Base-by-base conservation (phyloP, 148 eudicot genomes). In the Rhododendron griersonianum region DNA sequence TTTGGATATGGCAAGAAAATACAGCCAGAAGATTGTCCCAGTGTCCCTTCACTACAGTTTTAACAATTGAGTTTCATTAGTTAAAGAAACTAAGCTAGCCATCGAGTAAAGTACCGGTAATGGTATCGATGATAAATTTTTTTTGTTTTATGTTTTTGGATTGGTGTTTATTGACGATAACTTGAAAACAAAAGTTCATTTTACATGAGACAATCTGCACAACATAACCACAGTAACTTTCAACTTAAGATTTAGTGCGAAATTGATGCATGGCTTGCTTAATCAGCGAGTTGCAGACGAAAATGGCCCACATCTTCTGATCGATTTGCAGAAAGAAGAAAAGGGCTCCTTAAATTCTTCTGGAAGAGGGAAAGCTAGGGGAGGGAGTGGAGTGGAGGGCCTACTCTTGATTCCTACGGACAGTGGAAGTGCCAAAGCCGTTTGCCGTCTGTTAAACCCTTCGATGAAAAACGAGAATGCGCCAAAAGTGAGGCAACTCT, bases 401-500 rank as follows among this genome's bases (percentile, higher is more conserved):
- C 89, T 77, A 45, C 84, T 77, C 50, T 51, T 83, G 69, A 25
- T 81, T 50, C 90, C 87, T 44, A 80, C 21, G 76, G 89, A 67
- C 35, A 75, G 65, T 47, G 87, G 76, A 91, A 84, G 95, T 1
- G 99, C 99, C 90, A 96, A 81, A 18, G 98, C 99, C 0, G 97
- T 90, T 75, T 93, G 95, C 84, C 87, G 92, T 84, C 92, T 92
- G 95, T 93, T 94, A 47, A 94, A 91, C 71, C 94, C 94, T 89
- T 96, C 98, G n/a, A 92, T 80, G 47, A 94, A 83, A 67, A 95
- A 90, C 11, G 95, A 93, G 87, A 96, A 96, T 41, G 95, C 98
- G 79, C 98, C 99, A 79, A 95, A 95, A 28, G 95, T 95, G 86
- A 93, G 89, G 83, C 99, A 96, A 87, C 93, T 93, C 90, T 95